Evolutionary conservation across 2,329 filamentous ascomycete genomes (phyloP).

Genomic region (Colletotrichum trifolii): DNA sequence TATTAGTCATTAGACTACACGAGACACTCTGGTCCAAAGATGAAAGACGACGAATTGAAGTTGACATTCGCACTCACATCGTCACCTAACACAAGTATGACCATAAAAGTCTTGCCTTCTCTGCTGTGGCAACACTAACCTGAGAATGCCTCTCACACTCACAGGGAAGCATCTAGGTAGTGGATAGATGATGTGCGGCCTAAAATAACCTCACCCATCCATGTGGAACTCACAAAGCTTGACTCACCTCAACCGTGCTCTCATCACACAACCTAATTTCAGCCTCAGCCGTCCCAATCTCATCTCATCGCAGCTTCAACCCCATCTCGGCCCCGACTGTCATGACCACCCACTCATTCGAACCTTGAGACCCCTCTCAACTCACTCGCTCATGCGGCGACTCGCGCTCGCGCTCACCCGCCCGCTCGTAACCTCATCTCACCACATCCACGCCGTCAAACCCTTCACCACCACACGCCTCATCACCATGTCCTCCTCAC

Average conservation of each 20-base stretch:
- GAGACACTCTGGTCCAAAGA: too few relatives aligned
- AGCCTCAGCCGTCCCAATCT: not conserved
- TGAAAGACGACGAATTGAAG: too few relatives aligned
- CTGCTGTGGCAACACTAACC: too few relatives aligned
- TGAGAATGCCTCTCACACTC: too few relatives aligned
- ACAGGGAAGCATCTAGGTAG: too few relatives aligned
- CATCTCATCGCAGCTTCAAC: not conserved
- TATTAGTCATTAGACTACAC: too few relatives aligned
- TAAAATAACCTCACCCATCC: constrained; percentile 1
- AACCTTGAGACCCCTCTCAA: constrained; percentile 1
- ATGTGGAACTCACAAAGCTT: constrained; percentile 22
- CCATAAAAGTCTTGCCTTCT: too few relatives aligned
- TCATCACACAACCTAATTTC: not conserved
- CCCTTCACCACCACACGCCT: not conserved
- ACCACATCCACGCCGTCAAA: not conserved
- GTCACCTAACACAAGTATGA: too few relatives aligned
- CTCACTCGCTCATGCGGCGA: not conserved
- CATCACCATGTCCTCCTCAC: constrained; percentile 25
- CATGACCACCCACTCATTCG: not conserved
- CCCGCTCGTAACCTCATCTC: not conserved
- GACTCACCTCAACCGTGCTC: not conserved
- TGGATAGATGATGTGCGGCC: too few relatives aligned
- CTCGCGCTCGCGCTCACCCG: not conserved
- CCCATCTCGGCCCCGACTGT: not conserved
- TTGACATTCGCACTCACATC: too few relatives aligned